Base-by-base conservation (phyloP, 352 stramenopile genomes). In the Globisporangium alternatum region DNA sequence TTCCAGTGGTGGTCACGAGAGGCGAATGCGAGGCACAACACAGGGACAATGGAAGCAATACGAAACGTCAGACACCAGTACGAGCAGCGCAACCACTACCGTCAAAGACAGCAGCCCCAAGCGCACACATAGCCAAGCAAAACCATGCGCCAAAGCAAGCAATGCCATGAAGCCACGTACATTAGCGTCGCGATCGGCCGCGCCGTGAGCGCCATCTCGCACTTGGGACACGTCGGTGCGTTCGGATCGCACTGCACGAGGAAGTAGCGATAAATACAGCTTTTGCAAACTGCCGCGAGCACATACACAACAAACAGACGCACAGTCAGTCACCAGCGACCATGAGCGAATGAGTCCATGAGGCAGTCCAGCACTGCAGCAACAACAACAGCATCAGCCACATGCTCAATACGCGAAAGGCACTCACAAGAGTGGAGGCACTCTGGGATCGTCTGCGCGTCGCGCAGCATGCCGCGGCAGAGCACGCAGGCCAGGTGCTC, bases 191-290 rank as follows among this genome's bases (percentile, higher is more conserved):
- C 75, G 57, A 85, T 83, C 22, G 81, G 78, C 17, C 81, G 71
- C 35, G 83, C 70, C 54, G 67, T 85, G 61, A 90, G 76, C 66
- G 62, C 61, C 51, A 81, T 74, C 64, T 75, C 66, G 69, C 82
- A 93, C 56, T 88, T 79, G 3, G 83, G 81, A 58, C 85, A 94
- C 45, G 69, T 63, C 10, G 68, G 66, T 48, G 70, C 81, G 35
- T 74, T 66, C 8, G 68, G 64, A 56, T 77, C 81, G 45, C 80
- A 79, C 37, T 89, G 75, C 2, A 90, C 70, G 35, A 90, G 67
- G 44, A 95, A 89, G 52, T 91, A 78, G 5, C 80, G 80, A 66
- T 89, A 91, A 62, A 95, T 89, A 71, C 86, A 95, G 67, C 79
- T 92, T 70, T 95, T 95, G 60, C 86, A 95, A 70, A 95, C 83